These are phyloP conservation scores for Kodamaea fungicola DNA, from an alignment of 1,139 yeast genomes.

Conservation along the genomic window DNA sequence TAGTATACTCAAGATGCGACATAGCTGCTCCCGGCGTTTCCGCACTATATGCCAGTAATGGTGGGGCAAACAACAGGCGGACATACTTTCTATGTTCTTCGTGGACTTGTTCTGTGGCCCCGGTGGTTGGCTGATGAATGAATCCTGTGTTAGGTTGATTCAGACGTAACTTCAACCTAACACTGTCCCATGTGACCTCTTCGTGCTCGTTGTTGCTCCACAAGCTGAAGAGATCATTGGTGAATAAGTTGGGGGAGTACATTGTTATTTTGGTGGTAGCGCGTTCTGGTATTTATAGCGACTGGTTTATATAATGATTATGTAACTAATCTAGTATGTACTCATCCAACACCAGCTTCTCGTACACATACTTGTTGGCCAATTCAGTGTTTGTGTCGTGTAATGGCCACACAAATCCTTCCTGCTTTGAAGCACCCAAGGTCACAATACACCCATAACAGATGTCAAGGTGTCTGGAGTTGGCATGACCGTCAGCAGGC, in stretches of 20 bases:
- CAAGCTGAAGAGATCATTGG: conserved; percentile 40
- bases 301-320: too few species aligned
- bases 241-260: conserved; percentile 46
- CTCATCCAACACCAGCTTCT: not conserved
- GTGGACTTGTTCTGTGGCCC: conserved; percentile 10
- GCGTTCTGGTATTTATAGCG: too few species aligned
- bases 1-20: conserved; percentile 29
- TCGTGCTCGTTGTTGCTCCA: conserved; percentile 24
- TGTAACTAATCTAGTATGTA: too few species aligned
- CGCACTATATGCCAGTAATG: conserved; percentile 51
- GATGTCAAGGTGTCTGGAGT: conserved; percentile 26
- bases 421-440: conserved; percentile 41
- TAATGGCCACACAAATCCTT: conserved; percentile 53
- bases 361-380: conserved; percentile 6
- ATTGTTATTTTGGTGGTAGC: conserved; percentile 16
- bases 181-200: conserved; percentile 8
- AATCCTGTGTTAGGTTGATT: conserved; percentile 6
- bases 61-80: conserved; percentile 42
- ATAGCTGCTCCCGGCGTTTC: conserved; percentile 48
- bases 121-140: conserved; percentile 3
- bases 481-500: not conserved
- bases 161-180: conserved; percentile 5
- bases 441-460: conserved; percentile 82
- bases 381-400: conserved; percentile 22
- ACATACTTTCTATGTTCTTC: conserved; percentile 20